Base-by-base conservation (phyloP, 768 basidiomycete genomes). In the Hygrocybe coccinea region DNA sequence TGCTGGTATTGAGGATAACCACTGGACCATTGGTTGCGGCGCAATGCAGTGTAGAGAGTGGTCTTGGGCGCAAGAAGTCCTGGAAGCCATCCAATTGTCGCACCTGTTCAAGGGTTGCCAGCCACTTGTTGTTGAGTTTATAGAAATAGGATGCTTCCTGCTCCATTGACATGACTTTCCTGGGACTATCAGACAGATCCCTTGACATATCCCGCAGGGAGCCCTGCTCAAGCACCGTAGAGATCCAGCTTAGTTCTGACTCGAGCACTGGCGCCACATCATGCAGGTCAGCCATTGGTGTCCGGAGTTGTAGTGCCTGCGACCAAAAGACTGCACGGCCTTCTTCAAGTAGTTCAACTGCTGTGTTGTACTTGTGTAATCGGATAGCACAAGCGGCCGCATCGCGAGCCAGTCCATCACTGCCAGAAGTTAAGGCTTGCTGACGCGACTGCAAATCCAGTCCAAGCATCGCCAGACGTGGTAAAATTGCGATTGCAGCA, bases 401-500 rank as follows among this genome's bases (percentile, higher is more conserved):
- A n/a, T n/a, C n/a, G n/a, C n/a, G n/a, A n/a, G n/a, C n/a, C n/a
- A n/a, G n/a, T 21, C 15, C 54, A 21, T 53, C 46, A 59, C 55
- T 55, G 58, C 56, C 12, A 51, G 54, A 29, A 2, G 34, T 37
- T 39, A 61, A 57, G 50, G 63, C 39, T 11, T 64, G 56, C 15
- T 62, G 60, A 33, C 66, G 66, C 24, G 39, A 29, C 15, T 39
- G 21, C 15, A 67, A 47, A 21, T 64, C 47, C 21, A 59, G 51
- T 11, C 62, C 66, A 24, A 62, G 50, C 49, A 43, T 39, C 1
- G 54, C 61, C 33, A 62, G 29, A 19, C 52, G 57, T 2, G 66
- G 57, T 33, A 69, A 39, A 12, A 66, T 50, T 49, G 59, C 61
- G 36, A 73, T 61, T 8, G 66, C 60, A 36, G 54, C 60, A 12